Conservation (phyloP, 805 yeast genomes). For the Sungouiella thailandica region DNA sequence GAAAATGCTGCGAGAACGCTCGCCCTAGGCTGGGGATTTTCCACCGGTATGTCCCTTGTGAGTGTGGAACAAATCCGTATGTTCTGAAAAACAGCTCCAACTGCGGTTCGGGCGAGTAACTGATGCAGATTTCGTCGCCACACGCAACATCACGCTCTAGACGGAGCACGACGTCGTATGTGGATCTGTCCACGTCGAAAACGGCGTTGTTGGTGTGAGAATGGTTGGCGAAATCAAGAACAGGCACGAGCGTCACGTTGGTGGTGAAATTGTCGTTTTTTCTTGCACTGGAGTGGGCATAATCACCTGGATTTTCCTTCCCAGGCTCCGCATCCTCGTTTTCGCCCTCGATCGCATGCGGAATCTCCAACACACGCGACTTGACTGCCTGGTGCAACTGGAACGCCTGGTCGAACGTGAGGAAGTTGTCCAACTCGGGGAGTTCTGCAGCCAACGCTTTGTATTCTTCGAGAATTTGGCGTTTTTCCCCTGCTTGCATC, state of each 20-base stretch:
- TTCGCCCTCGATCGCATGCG: conserved; percentile 28
- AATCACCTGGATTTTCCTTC: background rate
- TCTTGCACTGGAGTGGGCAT: no score
- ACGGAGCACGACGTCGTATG: conserved; percentile 39
- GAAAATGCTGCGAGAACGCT: no score
- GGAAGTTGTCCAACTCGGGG: background rate
- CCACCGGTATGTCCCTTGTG: conserved; percentile 4
- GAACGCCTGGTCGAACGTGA: conserved; percentile 18
- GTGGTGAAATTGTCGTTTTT: conserved; percentile 40
- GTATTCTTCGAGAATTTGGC: conserved; percentile 2
- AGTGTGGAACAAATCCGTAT: conserved; percentile 13
- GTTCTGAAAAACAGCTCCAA: conserved; percentile 9
- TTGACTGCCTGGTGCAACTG: conserved; percentile 43
- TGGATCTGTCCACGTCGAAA: conserved; percentile 53
- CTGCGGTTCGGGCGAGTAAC: conserved; percentile 9
- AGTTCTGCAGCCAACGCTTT: background rate
- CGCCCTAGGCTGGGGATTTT: conserved; percentile 4
- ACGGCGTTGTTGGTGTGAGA: conserved; percentile 36
- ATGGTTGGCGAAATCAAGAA: conserved; percentile 68
- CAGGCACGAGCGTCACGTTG: conserved; percentile 57
- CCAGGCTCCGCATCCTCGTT: conserved; percentile 1
- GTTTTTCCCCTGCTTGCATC: conserved; percentile 4
- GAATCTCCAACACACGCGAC: conserved; percentile 64
- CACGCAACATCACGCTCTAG: conserved; percentile 6
- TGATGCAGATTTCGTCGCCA: conserved; percentile 10